Evolutionary conservation across 768 basidiomycete genomes (phyloP), one percentile per base, ranked within the genome.

Genomic region (Tulasnella sp.): DNA sequence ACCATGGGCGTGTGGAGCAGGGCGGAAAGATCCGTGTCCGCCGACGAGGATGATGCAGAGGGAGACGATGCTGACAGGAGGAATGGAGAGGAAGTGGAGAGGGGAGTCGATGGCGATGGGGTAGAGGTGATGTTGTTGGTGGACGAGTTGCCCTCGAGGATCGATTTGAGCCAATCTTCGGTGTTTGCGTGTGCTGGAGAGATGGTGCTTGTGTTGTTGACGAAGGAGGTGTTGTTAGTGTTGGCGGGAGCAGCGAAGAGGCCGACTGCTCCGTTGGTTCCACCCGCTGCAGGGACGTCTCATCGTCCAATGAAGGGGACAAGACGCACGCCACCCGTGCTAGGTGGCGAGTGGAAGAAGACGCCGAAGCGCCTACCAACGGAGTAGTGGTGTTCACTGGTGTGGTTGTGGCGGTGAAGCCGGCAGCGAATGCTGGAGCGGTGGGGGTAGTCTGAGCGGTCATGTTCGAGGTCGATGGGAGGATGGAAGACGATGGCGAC

Each of bases 201-300:
- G 54, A 72, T 73, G 77, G 77, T 81, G 79, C 67, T 29, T 77
- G 76, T 71, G 77, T 76, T 29, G 79, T 29, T 72, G 78, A 76
- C 67, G 78, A 71, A 74, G 81, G 82, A 74, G 79, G 85, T 85
- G 82, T 84, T 82, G 85, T 86, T 82, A 77, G 74, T 77, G 82
- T 78, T 77, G 80, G 83, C 78, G 79, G 52, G 37, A 58, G 68
- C 67, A 68, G 36, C 25, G 68, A 52, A 38, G 75, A 38, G 38
- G 49, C n/a, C 38, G 52, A 34, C 74, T 45, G 36, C 70, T 71
- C 77, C 76, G 77, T 72, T 75, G 79, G 76, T 71, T 72, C 90
- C 91, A 92, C 93, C 93, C 93, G 93, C 93, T 95, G 93, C 93
- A 90, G 92, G 93, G 93, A 86, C 90, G 89, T 86, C 86, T 87